Base-by-base conservation (phyloP, 768 basidiomycete species). In the Dictyophora rubrovolvata region DNA sequence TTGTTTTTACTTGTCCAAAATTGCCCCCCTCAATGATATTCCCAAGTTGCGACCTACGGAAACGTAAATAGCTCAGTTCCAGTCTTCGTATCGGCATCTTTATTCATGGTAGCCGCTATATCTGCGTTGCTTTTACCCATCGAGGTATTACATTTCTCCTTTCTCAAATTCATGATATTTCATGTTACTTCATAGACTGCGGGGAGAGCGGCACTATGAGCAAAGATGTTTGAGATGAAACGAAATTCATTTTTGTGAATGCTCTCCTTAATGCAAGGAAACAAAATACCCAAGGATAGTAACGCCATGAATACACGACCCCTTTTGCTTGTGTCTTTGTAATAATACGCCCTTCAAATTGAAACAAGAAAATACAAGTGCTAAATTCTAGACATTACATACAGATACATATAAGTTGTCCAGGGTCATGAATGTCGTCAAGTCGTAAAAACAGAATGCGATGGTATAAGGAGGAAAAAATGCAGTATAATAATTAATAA, bases 51-150 rank as follows among this genome's bases (percentile, higher is more conserved):
- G n/a, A 53, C 55, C 0, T 51, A 56, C 28, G 57, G 56, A 34
- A 58, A 60, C 21, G 23, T 62, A 3, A 59, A 59, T 36, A 59
- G 49, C 36, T 46, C 56, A 11, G 56, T 58, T 10, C 73, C 79
- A n/a, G 70, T 79, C 16, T 78, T 75, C 47, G 75, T 79, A 1
- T 74, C 77, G 6, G 79, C 77, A 1, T 63, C 77, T 0, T 64
- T 80, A 47, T 76, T 79, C 67, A 61, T 79, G 48, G 70, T 75
- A 5, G 67, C 79, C 3, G 71, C 72, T 1, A 2, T 75, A 8
- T 54, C 76, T 33, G 73, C 74, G 68, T 34, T 76, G n/a, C 55
- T 75, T 12, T 67, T 80, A 17, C 78, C 78, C 7, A 77, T 79
- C 60, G 77, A 79, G 74, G 77, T 78, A 11, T 46, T 21, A 50